Base-by-base conservation (phyloP, 257 asterid species). In the Nicotiana attenuata region DNA sequence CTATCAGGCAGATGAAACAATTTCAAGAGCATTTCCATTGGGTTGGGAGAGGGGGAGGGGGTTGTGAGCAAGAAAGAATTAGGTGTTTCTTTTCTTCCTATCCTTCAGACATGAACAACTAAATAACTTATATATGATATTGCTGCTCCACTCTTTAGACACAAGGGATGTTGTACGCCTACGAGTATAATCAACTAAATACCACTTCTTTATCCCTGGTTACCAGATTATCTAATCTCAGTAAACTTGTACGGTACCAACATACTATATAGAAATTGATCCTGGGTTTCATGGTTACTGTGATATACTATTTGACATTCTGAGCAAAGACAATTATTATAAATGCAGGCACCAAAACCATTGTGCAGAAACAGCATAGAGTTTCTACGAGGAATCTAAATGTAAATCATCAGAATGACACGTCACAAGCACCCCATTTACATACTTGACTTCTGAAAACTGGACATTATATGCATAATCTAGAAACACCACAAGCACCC, bases 11-110 rank as follows among this genome's bases (percentile, higher is more conserved):
- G 67, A 73, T 55, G 10, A 52, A 77, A 28, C 71, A 78, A 19
- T 76, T 35, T 5, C 50, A 84, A 80, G 77, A 68, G 55, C 75
- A 61, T 80, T n/a, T 26, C 67, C 45, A n/a, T 80, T 78, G 77
- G 56, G 63, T 55, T 55, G 65, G 65, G 81, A 61, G 59, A 45
- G 35, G 17, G 22, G 78, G 22, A 20, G 20, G 78, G 35, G 59
- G 59, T 71, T 45, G 78, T 71, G 20, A 38, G 64, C 26, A 57
- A 57, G 63, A 56, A 57, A 57, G 64, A 57, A 57, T n/a, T 24
- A 22, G 66, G 66, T 10, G 35, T 63, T 63, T 14, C 35, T 63
- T 63, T 63, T 22, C 68, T 63, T 63, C 35, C 68, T 33, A 26
- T 63, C 35, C 35, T 20, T 61, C 35, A 63, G 68, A 63, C 10